These are phyloP conservation scores for Aspergillus clavatus DNA, from an alignment of 2,329 filamentous ascomycete species.

Conservation along the genomic window DNA sequence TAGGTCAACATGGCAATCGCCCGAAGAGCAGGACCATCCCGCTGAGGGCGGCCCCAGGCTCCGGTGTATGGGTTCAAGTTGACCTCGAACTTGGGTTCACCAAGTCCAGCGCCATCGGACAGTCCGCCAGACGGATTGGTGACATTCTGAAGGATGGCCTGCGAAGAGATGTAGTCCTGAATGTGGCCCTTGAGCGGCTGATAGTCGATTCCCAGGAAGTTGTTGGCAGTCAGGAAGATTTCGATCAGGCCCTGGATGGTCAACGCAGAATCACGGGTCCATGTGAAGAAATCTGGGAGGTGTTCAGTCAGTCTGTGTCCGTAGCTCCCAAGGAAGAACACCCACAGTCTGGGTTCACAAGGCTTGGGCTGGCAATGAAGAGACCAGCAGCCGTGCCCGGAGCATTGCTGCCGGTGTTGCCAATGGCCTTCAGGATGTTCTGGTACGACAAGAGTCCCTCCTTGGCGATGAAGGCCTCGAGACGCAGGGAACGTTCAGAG, in stretches of 20 bases:
- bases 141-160: constrained; percentile 60
- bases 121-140: constrained; percentile 62
- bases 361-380: constrained; percentile 52
- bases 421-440: not conserved
- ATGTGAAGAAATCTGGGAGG: constrained; percentile 75
- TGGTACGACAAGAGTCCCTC: not conserved
- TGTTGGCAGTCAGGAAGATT: constrained; percentile 57
- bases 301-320: too few relatives aligned
- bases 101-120: constrained; percentile 48
- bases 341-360: constrained; percentile 49
- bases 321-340: too few relatives aligned
- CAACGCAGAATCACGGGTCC: constrained; percentile 68
- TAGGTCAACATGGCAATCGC: constrained; percentile 68
- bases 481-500: not conserved
- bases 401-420: not conserved
- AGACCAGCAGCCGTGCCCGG: constrained; percentile 46
- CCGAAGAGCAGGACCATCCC: constrained; percentile 70
- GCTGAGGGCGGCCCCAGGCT: constrained; percentile 69
- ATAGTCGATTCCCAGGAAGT: constrained; percentile 6
- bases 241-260: constrained; percentile 65
- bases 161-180: constrained; percentile 61
- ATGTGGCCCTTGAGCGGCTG: constrained; percentile 55
- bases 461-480: not conserved
- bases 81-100: constrained; percentile 67
- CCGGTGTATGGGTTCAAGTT: constrained; percentile 57